Conservation (phyloP, 2,329 filamentous ascomycete genomes). For the Magnaporthiopsis poae region DNA sequence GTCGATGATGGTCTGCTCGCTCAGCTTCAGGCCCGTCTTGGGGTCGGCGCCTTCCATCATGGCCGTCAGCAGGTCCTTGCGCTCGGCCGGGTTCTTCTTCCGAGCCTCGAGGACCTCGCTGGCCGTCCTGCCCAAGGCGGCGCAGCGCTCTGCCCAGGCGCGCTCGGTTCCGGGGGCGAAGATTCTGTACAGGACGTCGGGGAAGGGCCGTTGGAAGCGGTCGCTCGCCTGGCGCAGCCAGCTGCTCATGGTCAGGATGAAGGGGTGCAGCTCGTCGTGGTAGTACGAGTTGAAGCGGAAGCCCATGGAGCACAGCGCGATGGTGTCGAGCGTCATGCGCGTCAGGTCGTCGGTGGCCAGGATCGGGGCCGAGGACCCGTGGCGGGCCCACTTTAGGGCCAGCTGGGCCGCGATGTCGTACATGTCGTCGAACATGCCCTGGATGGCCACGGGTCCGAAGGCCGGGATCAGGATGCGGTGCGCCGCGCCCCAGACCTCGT, state of each 20-base stretch:
- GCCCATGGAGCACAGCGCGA: conserved; percentile 50
- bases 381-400: conserved; percentile 57
- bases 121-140: conserved; percentile 49
- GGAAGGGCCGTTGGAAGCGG: conserved; percentile 39
- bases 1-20: conserved; percentile 52
- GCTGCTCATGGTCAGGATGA: conserved; percentile 53
- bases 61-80: conserved; percentile 58
- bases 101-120: conserved; percentile 52
- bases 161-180: not conserved
- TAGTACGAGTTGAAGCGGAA: conserved; percentile 56
- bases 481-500: conserved; percentile 57
- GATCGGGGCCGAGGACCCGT: conserved; percentile 48
- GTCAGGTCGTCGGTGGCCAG: conserved; percentile 55
- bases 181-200: conserved; percentile 18
- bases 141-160: conserved; percentile 33
- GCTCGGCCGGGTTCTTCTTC: conserved; percentile 41
- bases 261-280: conserved; percentile 52
- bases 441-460: conserved; percentile 59
- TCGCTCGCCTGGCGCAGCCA: conserved; percentile 1
- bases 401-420: conserved; percentile 58
- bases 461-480: conserved; percentile 58
- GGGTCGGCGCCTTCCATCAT: conserved; percentile 61
- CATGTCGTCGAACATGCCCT: conserved; percentile 60
- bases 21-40: conserved; percentile 54
- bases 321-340: conserved; percentile 50